Evolutionary conservation across 805 yeast species (phyloP).

Genomic region (Saturnispora besseyi): DNA sequence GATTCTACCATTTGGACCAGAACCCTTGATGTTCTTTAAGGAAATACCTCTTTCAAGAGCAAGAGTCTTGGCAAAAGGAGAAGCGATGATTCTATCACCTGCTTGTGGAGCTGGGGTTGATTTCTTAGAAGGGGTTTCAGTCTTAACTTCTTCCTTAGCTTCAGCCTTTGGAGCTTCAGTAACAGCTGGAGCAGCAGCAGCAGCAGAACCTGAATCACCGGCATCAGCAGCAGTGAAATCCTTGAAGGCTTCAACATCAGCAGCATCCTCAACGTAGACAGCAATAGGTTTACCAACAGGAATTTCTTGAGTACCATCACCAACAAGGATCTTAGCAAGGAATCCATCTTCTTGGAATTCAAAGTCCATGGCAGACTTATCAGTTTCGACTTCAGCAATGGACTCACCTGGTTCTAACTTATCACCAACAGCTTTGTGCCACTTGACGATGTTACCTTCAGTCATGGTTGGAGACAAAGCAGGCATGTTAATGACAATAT

Average conservation of each 20-base stretch:
- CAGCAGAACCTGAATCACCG: conserved; percentile 38
- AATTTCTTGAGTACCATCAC: conserved; percentile 78
- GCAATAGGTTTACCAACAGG: conserved; percentile 96
- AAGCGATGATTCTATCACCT: conserved; percentile 74
- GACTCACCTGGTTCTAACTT: conserved; percentile 84
- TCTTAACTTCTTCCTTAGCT: conserved; percentile 15
- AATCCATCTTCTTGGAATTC: conserved; percentile 97
- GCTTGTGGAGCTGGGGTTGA: conserved; percentile 28
- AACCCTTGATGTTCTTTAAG: conserved; percentile 74
- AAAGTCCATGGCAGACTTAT: conserved; percentile 95
- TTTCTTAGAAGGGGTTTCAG: conserved; percentile 16
- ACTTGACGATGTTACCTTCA: conserved; percentile 80
- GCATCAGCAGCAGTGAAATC: conserved; percentile 80
- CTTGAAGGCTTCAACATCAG: conserved; percentile 80
- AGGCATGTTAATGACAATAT: conserved; percentile 92
- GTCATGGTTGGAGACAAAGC: conserved; percentile 99
- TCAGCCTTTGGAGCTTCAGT: conserved; percentile 40
- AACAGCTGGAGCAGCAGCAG: conserved; percentile 42
- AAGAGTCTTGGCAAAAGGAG: conserved; percentile 88
- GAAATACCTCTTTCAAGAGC: conserved; percentile 91
- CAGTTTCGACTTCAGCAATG: conserved; percentile 95
- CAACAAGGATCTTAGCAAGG: conserved; percentile 78
- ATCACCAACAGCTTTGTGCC: conserved; percentile 91
- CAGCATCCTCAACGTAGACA: conserved; percentile 83
- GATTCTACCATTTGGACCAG: conserved; percentile 95